Evolutionary conservation across 441 rosid genomes (phyloP).

Genomic region (Capsella rubella): DNA sequence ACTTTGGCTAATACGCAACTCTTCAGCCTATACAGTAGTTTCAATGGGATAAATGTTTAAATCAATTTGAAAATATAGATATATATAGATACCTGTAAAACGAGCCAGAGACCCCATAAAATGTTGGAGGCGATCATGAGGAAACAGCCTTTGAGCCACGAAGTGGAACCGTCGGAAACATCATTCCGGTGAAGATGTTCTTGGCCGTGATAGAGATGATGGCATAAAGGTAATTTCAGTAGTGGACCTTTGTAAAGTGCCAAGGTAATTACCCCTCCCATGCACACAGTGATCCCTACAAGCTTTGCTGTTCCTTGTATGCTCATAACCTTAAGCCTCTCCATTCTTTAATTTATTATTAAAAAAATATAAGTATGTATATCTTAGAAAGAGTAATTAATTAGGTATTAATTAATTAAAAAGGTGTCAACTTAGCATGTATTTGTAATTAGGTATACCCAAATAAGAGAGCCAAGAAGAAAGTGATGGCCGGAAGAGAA

Average conservation of each 20-base stretch:
- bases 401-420: background rate
- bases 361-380: background rate
- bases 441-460: constrained; percentile 47
- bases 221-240: constrained; percentile 51
- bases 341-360: constrained; percentile 54
- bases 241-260: constrained; percentile 83
- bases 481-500: constrained; percentile 85
- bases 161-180: constrained; percentile 51
- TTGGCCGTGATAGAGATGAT: constrained; percentile 45
- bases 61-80: constrained; percentile 3
- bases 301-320: constrained; percentile 70
- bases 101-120: constrained; percentile 84
- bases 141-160: constrained; percentile 85
- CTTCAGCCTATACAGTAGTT: background rate
- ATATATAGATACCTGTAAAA: constrained; percentile 67
- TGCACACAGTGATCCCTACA: constrained; percentile 65
- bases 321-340: constrained; percentile 61
- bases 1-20: background rate
- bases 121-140: constrained; percentile 76
- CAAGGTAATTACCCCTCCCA: constrained; percentile 66
- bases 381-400: background rate
- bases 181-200: constrained; percentile 28
- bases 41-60: background rate
- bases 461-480: constrained; percentile 79
- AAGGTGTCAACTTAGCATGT: background rate